These are phyloP conservation scores for Solanum sejunctum DNA, from an alignment of 257 asterid genomes.

Conservation along the genomic window DNA sequence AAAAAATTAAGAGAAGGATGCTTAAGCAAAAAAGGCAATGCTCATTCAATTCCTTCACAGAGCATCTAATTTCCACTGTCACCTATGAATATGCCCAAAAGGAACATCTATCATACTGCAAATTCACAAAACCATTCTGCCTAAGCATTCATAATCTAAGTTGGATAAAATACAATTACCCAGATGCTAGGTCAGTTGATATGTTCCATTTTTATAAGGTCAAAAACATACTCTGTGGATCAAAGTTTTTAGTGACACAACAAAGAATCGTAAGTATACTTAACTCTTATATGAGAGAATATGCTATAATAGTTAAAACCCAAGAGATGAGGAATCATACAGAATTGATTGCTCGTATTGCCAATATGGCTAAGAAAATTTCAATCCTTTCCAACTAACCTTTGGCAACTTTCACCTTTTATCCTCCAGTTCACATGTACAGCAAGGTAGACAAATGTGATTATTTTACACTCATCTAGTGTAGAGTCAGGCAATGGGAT, in stretches of 20 bases:
- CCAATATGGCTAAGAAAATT: neutral
- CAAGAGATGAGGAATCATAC: neutral
- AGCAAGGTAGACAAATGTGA: neutral
- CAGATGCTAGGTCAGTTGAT: neutral
- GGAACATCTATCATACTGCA: neutral
- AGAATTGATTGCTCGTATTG: neutral
- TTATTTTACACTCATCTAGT: neutral
- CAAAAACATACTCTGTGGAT: neutral
- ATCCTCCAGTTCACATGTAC: neutral
- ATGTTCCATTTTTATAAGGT: neutral
- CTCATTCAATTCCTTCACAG: neutral
- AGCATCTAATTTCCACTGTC: neutral
- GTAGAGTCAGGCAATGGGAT: neutral
- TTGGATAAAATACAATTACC: neutral
- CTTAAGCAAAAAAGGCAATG: neutral
- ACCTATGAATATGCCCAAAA: neutral
- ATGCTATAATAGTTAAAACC: neutral
- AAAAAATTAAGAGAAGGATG: neutral
- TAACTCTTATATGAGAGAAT: neutral
- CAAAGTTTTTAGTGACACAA: neutral
- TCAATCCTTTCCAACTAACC: neutral
- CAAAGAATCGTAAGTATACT: neutral
- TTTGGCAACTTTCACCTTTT: neutral
- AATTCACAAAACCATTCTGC: neutral
- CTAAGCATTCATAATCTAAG: neutral